phyloP scores from a whole-genome alignment of 1,284 basidiomycete genomes.

The Leucoagaricus sp. region DNA sequence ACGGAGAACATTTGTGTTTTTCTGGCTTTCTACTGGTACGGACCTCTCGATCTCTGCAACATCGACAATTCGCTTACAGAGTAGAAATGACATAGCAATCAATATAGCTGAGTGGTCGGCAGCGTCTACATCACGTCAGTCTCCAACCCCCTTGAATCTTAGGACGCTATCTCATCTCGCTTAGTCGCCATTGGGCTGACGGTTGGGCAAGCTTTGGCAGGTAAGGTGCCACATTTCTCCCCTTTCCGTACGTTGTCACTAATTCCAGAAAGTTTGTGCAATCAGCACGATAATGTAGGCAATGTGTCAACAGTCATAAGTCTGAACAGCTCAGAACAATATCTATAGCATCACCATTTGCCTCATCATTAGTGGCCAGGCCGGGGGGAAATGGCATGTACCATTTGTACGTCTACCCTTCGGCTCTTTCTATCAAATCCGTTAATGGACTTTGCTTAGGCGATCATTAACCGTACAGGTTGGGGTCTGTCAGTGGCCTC shows the following conservation, averaged over 20 bases:
- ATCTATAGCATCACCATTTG: constrained; percentile 26
- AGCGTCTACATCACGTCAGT: constrained; percentile 28
- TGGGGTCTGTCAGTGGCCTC: constrained; percentile 29
- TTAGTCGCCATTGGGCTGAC: constrained; percentile 31
- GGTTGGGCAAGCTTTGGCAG: constrained; percentile 31
- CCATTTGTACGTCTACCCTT: constrained; percentile 26
- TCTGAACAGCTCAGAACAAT: background rate
- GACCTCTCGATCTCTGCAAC: background rate
- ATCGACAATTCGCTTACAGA: background rate
- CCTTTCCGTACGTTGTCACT: background rate
- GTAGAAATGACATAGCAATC: constrained; percentile 21
- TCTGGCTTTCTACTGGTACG: constrained; percentile 31
- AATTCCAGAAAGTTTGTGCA: background rate
- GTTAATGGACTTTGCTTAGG: constrained; percentile 14
- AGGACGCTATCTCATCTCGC: background rate
- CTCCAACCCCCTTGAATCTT: background rate
- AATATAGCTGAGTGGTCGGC: constrained; percentile 35
- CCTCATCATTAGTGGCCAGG: constrained; percentile 28
- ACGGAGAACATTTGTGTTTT: constrained; percentile 28
- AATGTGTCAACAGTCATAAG: background rate
- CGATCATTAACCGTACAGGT: constrained; percentile 28
- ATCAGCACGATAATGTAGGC: background rate
- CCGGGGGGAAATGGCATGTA: constrained; percentile 33
- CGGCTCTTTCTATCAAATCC: background rate
- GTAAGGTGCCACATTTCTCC: constrained; percentile 16